phyloP scores from a whole-genome alignment of 306 rosid genomes.

The Prunus mongolica region DNA sequence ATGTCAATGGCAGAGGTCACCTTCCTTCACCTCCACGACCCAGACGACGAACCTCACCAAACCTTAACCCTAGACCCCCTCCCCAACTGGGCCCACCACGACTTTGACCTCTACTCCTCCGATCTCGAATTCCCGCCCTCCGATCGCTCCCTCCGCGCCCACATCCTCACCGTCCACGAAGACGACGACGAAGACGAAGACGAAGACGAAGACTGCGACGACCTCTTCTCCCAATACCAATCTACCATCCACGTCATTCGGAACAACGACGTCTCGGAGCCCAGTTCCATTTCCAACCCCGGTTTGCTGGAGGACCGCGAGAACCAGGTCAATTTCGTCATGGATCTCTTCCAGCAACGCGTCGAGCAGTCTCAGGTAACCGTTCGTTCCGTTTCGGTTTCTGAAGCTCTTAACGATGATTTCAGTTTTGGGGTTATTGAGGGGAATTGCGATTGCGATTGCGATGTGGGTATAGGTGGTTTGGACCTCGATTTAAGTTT shows the following conservation, averaged over 20 bases:
- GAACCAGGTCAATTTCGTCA: conserved; percentile 63
- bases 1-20: conserved; percentile 50
- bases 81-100: conserved; percentile 28
- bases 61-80: conserved; percentile 27
- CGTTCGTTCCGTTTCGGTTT: conserved; percentile 27
- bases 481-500: conserved; percentile 39
- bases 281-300: conserved; percentile 29
- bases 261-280: conserved; percentile 20
- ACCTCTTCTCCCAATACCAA: conserved; percentile 16
- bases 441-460: conserved; percentile 23
- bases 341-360: conserved; percentile 88
- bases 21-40: conserved; percentile 33
- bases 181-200: neutral
- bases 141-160: conserved; percentile 22
- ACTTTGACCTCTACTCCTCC: conserved; percentile 41
- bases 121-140: conserved; percentile 38
- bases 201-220: neutral
- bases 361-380: conserved; percentile 68
- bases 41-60: conserved; percentile 36
- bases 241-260: conserved; percentile 9
- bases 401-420: conserved; percentile 36
- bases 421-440: conserved; percentile 47
- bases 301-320: conserved; percentile 45
- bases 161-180: conserved; percentile 10
- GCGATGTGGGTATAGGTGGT: conserved; percentile 34